phyloP scores from a whole-genome alignment of 257 asterid genomes.

The Knoxia roxburghii region DNA sequence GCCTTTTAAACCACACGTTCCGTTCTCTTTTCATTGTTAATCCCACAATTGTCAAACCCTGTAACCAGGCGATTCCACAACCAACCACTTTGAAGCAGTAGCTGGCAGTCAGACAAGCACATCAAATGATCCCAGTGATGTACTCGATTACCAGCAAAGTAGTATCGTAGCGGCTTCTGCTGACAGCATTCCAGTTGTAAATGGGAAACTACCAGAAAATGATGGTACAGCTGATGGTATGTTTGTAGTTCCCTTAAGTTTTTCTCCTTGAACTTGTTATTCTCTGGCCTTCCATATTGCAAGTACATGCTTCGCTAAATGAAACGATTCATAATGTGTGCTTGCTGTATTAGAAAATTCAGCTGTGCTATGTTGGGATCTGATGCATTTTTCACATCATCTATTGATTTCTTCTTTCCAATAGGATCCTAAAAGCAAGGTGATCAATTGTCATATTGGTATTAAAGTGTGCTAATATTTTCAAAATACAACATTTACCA shows the following conservation, averaged over 20 bases:
- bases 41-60: background rate
- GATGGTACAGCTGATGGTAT: conserved; percentile 24
- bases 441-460: background rate
- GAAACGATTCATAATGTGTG: background rate
- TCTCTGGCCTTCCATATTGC: background rate
- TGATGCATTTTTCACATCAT: background rate
- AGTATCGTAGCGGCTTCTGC: conserved; percentile 18
- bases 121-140: conserved; percentile 22
- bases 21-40: background rate
- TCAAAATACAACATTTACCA: too few species aligned
- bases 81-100: conserved; percentile 24
- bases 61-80: conserved; percentile 23
- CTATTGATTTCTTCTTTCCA: background rate
- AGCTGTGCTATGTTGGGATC: background rate
- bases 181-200: conserved; percentile 24
- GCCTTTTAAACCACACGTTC: background rate
- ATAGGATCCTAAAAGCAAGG: background rate
- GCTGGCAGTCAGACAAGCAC: conserved; percentile 17
- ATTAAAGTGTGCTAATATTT: background rate
- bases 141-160: conserved; percentile 19
- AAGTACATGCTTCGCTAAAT: background rate
- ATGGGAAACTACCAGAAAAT: conserved; percentile 25
- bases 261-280: background rate
- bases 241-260: background rate
- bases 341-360: background rate